Percentiles rank a stretch among this genome's conserved stretches.
phyloP scores from a whole-genome alignment of 768 basidiomycete genomes.

The Lactifluus subvellereus region DNA sequence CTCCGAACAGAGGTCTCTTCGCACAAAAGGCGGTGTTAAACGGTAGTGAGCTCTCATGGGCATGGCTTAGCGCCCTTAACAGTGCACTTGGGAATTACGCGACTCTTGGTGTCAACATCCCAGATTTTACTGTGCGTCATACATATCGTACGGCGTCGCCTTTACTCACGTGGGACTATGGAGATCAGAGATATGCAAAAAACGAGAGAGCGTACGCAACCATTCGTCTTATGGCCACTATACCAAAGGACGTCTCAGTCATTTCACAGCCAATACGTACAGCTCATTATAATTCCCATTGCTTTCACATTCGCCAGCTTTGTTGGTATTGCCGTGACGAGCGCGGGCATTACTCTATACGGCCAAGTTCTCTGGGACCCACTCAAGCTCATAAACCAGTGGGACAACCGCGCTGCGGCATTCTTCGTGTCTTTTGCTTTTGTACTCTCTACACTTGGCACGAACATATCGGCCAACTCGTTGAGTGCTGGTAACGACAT shows the following conservation, averaged over 20 bases:
- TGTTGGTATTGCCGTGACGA: conserved; percentile 75
- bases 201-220: conserved; percentile 50
- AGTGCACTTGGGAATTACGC: conserved; percentile 70
- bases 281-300: conserved; percentile 68
- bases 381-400: conserved; percentile 63
- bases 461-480: conserved; percentile 69
- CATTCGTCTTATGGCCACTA: not conserved
- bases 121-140: conserved; percentile 64
- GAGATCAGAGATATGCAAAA: conserved; percentile 63
- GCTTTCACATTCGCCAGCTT: conserved; percentile 75
- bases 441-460: conserved; percentile 62
- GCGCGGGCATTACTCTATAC: conserved; percentile 67
- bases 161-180: not conserved
- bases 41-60: conserved; percentile 62
- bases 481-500: conserved; percentile 78
- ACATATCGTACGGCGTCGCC: not conserved
- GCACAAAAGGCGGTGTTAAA: conserved; percentile 43
- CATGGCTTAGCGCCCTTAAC: conserved; percentile 73
- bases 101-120: conserved; percentile 72
- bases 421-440: conserved; percentile 82
- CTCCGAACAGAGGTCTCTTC: conserved; percentile 55
- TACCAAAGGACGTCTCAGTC: not conserved
- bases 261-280: conserved; percentile 56
- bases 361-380: conserved; percentile 70
- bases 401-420: conserved; percentile 80